Evolutionary conservation across 148 eudicot species (phyloP), one percentile per base, ranked within the genome.

Genomic region (Talinum fruticosum): DNA sequence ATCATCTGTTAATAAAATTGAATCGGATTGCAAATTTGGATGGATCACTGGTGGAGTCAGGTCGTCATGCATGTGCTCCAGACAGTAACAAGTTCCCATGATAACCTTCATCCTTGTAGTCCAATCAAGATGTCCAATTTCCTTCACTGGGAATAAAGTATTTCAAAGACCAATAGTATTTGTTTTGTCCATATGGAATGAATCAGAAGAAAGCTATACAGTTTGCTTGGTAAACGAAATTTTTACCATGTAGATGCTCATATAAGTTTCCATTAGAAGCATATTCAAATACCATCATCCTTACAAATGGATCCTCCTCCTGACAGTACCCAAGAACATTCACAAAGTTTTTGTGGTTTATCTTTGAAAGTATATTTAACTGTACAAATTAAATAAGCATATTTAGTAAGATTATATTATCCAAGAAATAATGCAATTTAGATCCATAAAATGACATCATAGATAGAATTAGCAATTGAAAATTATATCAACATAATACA

Each of bases 201-300:
- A 38, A 38, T n/a, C 0, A 1, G 13, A 41, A 41, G 12, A 41
- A 41, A 8, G 47, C 12, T 10, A 41, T 10, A 2, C 12, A 10
- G 0, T 41, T 8, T 41, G 47, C 0, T 8, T 41, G 13, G 13
- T 7, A 41, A 8, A 41, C 8, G 7, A 28, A 23, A 51, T 47
- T 36, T 45, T 85, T 76, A 90, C 94, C 91, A 80, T 90, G 94
- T 29, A 90, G 74, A 84, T 88, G 94, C 88, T 90, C 94, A 37
- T 79, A 88, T 15, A 90, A 85, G 75, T 66, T 83, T 26, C 94
- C 94, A 37, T 90, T 87, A 8, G 94, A 88, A 76, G 91, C 86
- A 80, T 90, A 90, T 77, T 90, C 93, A 77, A 88, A 90, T 33
- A 90, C 93, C 93, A 90, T 90, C 92, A 90, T 88, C 82, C 94